These are phyloP conservation scores for Thinopyrum obtusiflorum DNA, from an alignment of 202 grass and related monocot genomes.

Conservation along the genomic window DNA sequence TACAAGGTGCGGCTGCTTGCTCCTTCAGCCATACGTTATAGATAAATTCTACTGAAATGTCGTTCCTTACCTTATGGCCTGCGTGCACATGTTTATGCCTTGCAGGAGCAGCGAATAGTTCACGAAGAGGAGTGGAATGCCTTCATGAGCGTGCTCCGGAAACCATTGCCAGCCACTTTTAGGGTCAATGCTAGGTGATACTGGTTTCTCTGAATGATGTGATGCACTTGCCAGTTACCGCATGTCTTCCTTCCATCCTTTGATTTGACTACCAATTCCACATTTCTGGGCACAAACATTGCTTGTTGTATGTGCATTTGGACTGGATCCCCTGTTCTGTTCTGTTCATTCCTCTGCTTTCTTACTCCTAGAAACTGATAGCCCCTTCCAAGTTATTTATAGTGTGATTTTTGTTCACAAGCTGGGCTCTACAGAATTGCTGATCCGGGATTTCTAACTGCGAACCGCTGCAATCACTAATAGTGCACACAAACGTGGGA, in stretches of 20 bases:
- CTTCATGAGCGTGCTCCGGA: conserved; percentile 60
- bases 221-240: neutral
- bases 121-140: conserved; percentile 70
- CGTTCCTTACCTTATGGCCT: neutral
- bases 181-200: conserved; percentile 74
- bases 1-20: conserved; percentile 56
- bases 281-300: neutral
- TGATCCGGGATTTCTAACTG: neutral
- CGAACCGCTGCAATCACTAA: neutral
- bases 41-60: neutral
- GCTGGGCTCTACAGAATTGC: neutral
- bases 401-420: neutral
- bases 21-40: neutral
- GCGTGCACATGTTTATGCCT: conserved; percentile 7
- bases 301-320: neutral
- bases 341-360: neutral
- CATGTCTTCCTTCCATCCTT: neutral
- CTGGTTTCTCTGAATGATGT: neutral
- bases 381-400: neutral
- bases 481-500: neutral
- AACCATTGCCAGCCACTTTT: conserved; percentile 76
- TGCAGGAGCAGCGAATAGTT: conserved; percentile 74
- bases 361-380: neutral
- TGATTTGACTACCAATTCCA: neutral
- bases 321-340: neutral